phyloP scores from a whole-genome alignment of 225 moss, liverwort and hornwort genomes.

The Sphagnum tenellum region DNA sequence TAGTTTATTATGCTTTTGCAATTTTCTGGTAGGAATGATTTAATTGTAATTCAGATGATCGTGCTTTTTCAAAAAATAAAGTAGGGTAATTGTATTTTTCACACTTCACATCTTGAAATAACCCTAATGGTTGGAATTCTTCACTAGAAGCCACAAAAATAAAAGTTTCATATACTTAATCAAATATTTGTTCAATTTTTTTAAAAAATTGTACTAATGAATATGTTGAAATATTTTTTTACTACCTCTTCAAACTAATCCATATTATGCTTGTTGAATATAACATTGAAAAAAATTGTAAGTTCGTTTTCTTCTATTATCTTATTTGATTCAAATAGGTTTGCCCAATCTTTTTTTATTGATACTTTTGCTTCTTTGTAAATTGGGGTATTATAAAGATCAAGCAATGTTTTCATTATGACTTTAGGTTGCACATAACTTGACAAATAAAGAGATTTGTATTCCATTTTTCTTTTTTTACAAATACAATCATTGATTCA shows the following conservation, averaged over 20 bases:
- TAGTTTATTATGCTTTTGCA: not conserved
- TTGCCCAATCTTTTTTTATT: not conserved
- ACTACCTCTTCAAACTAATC: not conserved
- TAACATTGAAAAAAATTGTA: too few relatives aligned
- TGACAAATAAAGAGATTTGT: not conserved
- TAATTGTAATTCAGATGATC: not conserved
- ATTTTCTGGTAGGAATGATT: not conserved
- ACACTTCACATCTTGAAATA: not conserved
- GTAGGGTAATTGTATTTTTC: not conserved
- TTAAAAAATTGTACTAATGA: not conserved
- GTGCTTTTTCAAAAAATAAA: not conserved
- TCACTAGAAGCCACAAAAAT: not conserved
- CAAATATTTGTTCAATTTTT: not conserved
- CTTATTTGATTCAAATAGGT: not conserved
- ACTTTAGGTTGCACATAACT: not conserved
- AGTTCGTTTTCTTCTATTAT: not conserved
- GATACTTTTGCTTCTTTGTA: not conserved
- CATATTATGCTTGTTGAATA: not conserved
- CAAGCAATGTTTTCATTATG: not conserved
- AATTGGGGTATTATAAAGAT: not conserved
- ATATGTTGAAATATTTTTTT: not conserved
- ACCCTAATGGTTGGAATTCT: not conserved
- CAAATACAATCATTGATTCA: not conserved
- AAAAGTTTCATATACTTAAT: too few relatives aligned
- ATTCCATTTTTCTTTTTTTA: not conserved